phyloP scores from a whole-genome alignment of 345 rosid genomes.

The Hypericum androsaemum region DNA sequence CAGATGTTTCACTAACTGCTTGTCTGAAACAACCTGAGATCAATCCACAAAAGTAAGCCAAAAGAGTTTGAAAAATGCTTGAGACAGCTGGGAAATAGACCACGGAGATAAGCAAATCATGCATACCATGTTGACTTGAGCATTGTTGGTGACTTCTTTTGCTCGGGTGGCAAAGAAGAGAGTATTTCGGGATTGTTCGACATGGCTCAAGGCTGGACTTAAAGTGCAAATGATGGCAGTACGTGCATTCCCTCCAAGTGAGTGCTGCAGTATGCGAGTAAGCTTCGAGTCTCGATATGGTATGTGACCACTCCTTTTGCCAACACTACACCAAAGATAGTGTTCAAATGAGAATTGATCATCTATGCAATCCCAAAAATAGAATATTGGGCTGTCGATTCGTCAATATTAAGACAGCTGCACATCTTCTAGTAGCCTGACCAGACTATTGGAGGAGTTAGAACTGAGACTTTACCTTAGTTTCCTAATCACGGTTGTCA shows the following conservation, averaged over 20 bases:
- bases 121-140: constrained; percentile 93
- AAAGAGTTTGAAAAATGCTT: background rate
- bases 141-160: constrained; percentile 98
- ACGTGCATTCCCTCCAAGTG: constrained; percentile 98
- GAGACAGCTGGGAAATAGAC: background rate
- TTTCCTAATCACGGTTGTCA: constrained; percentile 95
- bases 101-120: constrained; percentile 8
- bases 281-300: constrained; percentile 98
- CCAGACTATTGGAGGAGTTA: background rate
- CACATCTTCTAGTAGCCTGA: constrained; percentile 1
- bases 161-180: constrained; percentile 94
- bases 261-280: constrained; percentile 94
- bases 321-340: constrained; percentile 42
- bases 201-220: constrained; percentile 85
- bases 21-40: constrained; percentile 81
- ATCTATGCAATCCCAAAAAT: constrained; percentile 11
- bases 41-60: background rate
- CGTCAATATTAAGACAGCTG: background rate
- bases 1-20: constrained; percentile 93
- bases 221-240: constrained; percentile 96
- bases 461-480: constrained; percentile 48
- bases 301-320: constrained; percentile 87
- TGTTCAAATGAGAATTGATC: background rate
- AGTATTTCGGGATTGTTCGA: constrained; percentile 95
- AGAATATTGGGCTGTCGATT: background rate